Conservation (phyloP, 2,329 filamentous ascomycete species). For the Chaetomiaceae sp. region DNA sequence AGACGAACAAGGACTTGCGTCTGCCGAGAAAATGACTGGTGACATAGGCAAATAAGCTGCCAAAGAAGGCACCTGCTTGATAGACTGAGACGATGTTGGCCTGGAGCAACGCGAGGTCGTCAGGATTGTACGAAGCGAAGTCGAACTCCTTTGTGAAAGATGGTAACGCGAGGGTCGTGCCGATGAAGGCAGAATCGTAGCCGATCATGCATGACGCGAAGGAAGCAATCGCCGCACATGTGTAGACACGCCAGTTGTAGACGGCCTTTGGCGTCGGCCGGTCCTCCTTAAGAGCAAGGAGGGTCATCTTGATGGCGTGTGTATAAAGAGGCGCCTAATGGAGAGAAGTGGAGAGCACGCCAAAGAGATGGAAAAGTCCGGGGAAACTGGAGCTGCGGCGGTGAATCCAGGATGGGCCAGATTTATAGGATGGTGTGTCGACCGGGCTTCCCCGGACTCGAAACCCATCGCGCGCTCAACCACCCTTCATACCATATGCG, state of each 20-base stretch:
- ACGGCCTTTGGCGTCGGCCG: conserved; percentile 53
- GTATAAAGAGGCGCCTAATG: not conserved
- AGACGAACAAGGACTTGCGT: conserved; percentile 58
- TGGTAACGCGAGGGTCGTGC: conserved; percentile 65
- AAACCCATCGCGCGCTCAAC: too few relatives aligned
- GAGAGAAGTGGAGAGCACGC: not conserved
- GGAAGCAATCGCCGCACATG: conserved; percentile 50
- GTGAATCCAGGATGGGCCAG: conserved; percentile 8
- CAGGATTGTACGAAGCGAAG: conserved; percentile 47
- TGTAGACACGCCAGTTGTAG: conserved; percentile 59
- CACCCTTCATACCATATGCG: too few relatives aligned
- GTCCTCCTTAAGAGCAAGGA: conserved; percentile 52
- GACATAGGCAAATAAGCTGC: conserved; percentile 64
- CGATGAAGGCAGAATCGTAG: conserved; percentile 73
- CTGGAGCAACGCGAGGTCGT: conserved; percentile 55
- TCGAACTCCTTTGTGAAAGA: conserved; percentile 67
- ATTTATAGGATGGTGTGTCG: conserved; percentile 20
- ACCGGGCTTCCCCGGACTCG: too few relatives aligned
- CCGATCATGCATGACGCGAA: conserved; percentile 55
- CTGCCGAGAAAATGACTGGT: conserved; percentile 65
- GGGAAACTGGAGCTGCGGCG: not conserved
- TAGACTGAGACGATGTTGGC: conserved; percentile 77
- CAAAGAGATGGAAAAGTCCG: conserved; percentile 1
- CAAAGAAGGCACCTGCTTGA: conserved; percentile 81
- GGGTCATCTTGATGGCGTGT: conserved; percentile 28